Percentiles rank a stretch among this genome's conserved stretches.
These are phyloP conservation scores for Fonsecaea erecta DNA, from an alignment of 2,329 filamentous ascomycete genomes.

Conservation along the genomic window DNA sequence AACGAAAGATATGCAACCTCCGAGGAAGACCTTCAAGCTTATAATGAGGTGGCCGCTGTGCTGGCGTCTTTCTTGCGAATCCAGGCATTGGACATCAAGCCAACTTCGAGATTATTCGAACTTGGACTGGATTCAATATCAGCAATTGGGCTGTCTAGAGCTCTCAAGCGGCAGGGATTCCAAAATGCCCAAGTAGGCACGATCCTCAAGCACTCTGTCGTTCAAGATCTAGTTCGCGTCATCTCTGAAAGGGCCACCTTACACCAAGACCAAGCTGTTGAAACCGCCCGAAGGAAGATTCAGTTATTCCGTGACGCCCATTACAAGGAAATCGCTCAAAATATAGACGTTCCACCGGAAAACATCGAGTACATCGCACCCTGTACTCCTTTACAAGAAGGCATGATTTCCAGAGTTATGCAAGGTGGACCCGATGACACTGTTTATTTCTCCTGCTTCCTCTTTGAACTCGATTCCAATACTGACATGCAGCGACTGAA, in stretches of 20 bases:
- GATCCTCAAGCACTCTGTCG: conserved; percentile 66
- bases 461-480: conserved; percentile 57
- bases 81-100: conserved; percentile 51
- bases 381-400: conserved; percentile 84
- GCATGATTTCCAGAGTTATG: conserved; percentile 75
- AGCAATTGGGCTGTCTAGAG: conserved; percentile 69
- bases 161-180: conserved; percentile 68
- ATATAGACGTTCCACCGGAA: conserved; percentile 56
- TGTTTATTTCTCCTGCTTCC: conserved; percentile 79
- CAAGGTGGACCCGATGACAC: conserved; percentile 55
- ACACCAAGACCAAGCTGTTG: conserved; percentile 27
- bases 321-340: conserved; percentile 56
- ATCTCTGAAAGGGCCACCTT: conserved; percentile 1
- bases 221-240: conserved; percentile 51
- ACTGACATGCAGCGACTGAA: conserved; percentile 57
- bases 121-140: conserved; percentile 88
- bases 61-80: conserved; percentile 52
- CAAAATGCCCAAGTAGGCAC: conserved; percentile 64
- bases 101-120: conserved; percentile 75
- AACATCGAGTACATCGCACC: conserved; percentile 76
- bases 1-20: conserved; percentile 46
- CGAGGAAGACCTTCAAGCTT: conserved; percentile 47
- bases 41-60: conserved; percentile 57
- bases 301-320: conserved; percentile 68
- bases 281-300: conserved; percentile 64